Base-by-base conservation (phyloP, 2,329 filamentous ascomycete genomes). In the Dothiorella sarmentorum region DNA sequence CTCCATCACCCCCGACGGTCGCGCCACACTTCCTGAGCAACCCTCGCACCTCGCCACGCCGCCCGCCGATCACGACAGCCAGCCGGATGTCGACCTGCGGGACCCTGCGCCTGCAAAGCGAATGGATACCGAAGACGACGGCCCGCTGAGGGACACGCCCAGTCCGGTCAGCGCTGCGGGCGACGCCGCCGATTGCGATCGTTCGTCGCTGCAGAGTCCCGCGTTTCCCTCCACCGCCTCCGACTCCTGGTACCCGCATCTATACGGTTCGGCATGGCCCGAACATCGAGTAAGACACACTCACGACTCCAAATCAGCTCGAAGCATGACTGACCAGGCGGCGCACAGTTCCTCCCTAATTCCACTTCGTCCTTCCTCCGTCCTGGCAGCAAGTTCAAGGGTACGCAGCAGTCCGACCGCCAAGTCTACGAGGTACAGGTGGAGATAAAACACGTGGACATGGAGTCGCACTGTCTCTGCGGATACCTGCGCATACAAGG, bases 401-500 rank as follows among this genome's bases (percentile, higher is more conserved):
- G 94, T 59, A 96, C 89, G 13, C 94, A 99, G 69, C 89, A 93
- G 70, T 97, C 93, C 2, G 93, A 97, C 71, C 85, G 89, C 61
- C 91, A 96, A 71, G 84, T 90, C 9, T 99, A 99, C 71, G 91
- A 96, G 62, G 94, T 99, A 1, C 89, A 97, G 68, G 94, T 99
- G 2, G 92, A 97, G 70, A 91, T 99, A 65, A 96, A 97, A 75
- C 88, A 97, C 75, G 91, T 97, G 43, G 91, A 97, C 71, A 88
- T 97, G 82, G 84, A 86, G 58, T 91, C 97, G 72, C 97, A 92
- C 5, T 97, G 93, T 67, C 80, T 99, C 6, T 97, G 93, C 70
- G 94, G 94, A 49, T 97, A 97, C 73, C 79, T 99, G 63, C 89
- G 90, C 65, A 99, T 99, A 64, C 90, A 97, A 87, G 93, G 93